A percentile compares a stretch with the other conserved stretches of the same genome.
Conservation (phyloP, 139 green algal genomes). For the Closterium sp. region DNA sequence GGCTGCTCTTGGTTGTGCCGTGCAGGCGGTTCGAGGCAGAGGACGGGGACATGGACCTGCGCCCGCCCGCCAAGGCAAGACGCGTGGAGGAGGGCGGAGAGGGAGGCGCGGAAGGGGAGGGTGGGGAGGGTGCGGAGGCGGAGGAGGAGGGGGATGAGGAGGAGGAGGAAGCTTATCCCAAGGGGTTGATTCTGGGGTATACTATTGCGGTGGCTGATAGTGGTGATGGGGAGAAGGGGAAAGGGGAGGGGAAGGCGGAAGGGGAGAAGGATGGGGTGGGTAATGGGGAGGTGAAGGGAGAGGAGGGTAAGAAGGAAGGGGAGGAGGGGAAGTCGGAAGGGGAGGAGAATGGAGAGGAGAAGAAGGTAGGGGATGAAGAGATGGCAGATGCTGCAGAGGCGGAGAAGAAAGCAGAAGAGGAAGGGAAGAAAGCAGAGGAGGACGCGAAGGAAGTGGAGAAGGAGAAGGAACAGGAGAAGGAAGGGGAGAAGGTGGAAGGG, state of each 20-base stretch:
- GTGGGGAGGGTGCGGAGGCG: not conserved
- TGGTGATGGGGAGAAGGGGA: not conserved
- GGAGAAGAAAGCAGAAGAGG: no score
- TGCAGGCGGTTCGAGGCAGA: not conserved
- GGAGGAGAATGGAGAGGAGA: no score
- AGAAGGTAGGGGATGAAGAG: no score
- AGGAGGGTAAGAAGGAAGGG: not conserved
- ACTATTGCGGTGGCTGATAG: not conserved
- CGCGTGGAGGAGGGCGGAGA: not conserved
- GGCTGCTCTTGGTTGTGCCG: not conserved
- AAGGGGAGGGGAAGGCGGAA: not conserved
- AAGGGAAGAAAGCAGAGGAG: not conserved
- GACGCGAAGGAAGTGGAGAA: not conserved
- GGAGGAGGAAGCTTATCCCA: not conserved
- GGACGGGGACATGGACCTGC: not conserved
- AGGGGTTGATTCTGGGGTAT: not conserved
- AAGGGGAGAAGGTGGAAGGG: not conserved
- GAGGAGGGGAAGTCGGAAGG: not conserved
- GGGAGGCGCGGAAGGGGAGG: not conserved
- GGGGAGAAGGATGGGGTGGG: not conserved
- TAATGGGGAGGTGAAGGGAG: no score
- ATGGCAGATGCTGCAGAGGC: no score
- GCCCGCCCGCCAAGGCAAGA: not conserved
- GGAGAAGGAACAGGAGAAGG: not conserved
- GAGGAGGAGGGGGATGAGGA: conserved; percentile 7